These are phyloP conservation scores for Xylariaceae sp. DNA, from an alignment of 2,329 filamentous ascomycete genomes.

Conservation along the genomic window DNA sequence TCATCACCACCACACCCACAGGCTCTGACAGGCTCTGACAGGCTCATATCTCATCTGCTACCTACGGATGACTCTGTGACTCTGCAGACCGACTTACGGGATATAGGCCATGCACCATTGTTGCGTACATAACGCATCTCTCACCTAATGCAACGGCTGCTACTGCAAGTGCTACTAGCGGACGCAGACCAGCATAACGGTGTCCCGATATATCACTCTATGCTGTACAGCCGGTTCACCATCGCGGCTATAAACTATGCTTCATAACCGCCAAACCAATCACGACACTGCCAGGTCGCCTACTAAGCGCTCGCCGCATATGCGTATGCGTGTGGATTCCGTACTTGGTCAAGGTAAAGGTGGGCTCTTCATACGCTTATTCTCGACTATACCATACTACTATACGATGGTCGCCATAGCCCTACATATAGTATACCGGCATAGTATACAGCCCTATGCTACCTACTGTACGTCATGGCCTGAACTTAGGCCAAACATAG, in stretches of 20 bases:
- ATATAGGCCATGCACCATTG: slow-evolving; percentile 6
- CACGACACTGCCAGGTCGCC: slow-evolving; percentile 6
- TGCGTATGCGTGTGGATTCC: no score
- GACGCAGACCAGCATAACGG: background rate
- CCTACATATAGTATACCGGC: no score
- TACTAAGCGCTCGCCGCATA: slow-evolving; percentile 14
- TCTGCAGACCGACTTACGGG: slow-evolving; percentile 1
- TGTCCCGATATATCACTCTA: slow-evolving; percentile 5
- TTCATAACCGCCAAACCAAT: slow-evolving; percentile 12
- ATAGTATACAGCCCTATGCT: slow-evolving; percentile 6
- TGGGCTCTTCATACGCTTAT: slow-evolving; percentile 8
- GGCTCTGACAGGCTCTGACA: no score
- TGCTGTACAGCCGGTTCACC: slow-evolving; percentile 15
- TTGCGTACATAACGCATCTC: background rate
- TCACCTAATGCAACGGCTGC: background rate
- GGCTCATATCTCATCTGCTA: no score
- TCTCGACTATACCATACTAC: slow-evolving; percentile 1
- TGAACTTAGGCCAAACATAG: slow-evolving; percentile 15
- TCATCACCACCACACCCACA: slow-evolving; percentile 4
- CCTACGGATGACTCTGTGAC: no score
- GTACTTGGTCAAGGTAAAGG: background rate
- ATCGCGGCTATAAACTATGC: slow-evolving; percentile 18
- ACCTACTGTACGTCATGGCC: background rate
- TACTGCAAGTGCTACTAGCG: background rate
- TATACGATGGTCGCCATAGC: no score